phyloP scores from a whole-genome alignment of 176 grass and related monocot genomes.

The Zoysia pacifica region DNA sequence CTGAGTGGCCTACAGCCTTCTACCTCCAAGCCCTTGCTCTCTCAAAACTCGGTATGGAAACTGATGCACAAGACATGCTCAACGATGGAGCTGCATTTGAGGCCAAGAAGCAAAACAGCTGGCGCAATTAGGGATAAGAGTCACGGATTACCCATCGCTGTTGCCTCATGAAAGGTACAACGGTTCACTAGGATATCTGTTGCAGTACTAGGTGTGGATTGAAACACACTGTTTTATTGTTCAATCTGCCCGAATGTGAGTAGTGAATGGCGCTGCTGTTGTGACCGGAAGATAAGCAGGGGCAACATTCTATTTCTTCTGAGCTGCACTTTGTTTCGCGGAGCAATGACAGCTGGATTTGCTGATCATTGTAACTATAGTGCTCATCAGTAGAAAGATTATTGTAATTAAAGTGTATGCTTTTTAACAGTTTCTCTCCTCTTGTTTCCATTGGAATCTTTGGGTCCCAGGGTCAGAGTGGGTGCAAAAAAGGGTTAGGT shows the following conservation, averaged over 20 bases:
- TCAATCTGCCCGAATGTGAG: conserved; percentile 32
- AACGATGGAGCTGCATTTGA: conserved; percentile 93
- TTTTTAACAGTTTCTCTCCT: conserved; percentile 29
- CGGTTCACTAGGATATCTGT: conserved; percentile 15
- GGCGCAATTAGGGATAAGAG: conserved; percentile 61
- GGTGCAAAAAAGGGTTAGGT: conserved; percentile 24
- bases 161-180: not conserved
- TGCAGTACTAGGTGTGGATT: conserved; percentile 44
- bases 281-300: conserved; percentile 25
- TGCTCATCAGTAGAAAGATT: conserved; percentile 33
- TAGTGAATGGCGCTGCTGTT: conserved; percentile 11
- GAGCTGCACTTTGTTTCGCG: conserved; percentile 13
- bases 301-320: not conserved
- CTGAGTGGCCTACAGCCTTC: conserved; percentile 94
- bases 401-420: conserved; percentile 52
- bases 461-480: conserved; percentile 14
- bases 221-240: conserved; percentile 57
- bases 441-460: conserved; percentile 36
- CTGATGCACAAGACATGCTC: conserved; percentile 95
- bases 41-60: conserved; percentile 98
- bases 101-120: conserved; percentile 88
- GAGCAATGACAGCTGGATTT: conserved; percentile 26
- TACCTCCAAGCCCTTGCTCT: conserved; percentile 96
- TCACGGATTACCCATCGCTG: not conserved
- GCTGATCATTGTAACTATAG: conserved; percentile 23